A percentile compares a stretch with the other conserved stretches of the same genome.
Evolutionary conservation across 1,284 basidiomycete species (phyloP).

Genomic region (Ustilago esculenta): DNA sequence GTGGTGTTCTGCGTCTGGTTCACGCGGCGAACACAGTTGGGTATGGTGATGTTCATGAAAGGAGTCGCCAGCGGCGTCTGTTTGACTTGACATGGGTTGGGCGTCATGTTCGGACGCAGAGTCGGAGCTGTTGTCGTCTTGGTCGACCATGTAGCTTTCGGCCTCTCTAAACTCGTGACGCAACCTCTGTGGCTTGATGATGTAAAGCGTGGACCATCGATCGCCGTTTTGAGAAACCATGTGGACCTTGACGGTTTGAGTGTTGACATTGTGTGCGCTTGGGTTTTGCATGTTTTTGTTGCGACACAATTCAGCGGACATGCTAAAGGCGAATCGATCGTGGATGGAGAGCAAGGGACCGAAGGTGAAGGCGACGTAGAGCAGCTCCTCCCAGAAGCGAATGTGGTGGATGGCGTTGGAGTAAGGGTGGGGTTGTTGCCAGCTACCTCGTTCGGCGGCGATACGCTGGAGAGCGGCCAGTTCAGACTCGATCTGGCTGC

Average conservation of each 20-base stretch:
- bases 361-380: slow-evolving; percentile 34
- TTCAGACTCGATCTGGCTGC: slow-evolving; percentile 38
- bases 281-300: slow-evolving; percentile 25
- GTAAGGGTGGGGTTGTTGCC: slow-evolving; percentile 37
- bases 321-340: slow-evolving; percentile 35
- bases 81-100: slow-evolving; percentile 1
- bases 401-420: slow-evolving; percentile 54
- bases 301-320: slow-evolving; percentile 15
- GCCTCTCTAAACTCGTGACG: slow-evolving; percentile 55
- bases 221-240: slow-evolving; percentile 46
- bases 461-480: slow-evolving; percentile 27
- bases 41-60: slow-evolving; percentile 24
- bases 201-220: slow-evolving; percentile 48
- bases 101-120: slow-evolving; percentile 20
- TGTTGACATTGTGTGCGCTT: slow-evolving; percentile 20
- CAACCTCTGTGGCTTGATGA: slow-evolving; percentile 38
- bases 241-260: slow-evolving; percentile 48
- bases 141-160: slow-evolving; percentile 49
- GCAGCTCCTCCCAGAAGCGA: slow-evolving; percentile 46
- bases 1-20: too few species aligned
- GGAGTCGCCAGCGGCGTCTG: background rate
- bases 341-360: slow-evolving; percentile 42
- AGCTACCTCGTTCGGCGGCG: slow-evolving; percentile 24
- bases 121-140: slow-evolving; percentile 9
- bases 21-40: background rate